Base-by-base conservation (phyloP, 2,329 filamentous ascomycete genomes). In the Penicillium sp. region DNA sequence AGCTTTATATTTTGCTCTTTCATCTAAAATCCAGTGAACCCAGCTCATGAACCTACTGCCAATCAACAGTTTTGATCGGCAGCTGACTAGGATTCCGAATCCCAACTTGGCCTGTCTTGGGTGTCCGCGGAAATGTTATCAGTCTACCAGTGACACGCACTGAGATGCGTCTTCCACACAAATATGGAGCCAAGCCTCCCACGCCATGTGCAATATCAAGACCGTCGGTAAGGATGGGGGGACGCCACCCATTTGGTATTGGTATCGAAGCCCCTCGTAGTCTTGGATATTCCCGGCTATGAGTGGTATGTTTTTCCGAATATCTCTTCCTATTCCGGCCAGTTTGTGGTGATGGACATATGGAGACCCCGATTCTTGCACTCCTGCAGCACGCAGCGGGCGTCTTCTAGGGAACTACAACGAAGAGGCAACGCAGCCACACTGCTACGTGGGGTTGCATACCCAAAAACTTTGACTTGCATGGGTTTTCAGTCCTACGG, bases 171-270 rank as follows among this genome's bases (percentile, higher is more conserved):
- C 47, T 40, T 37, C 25, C 45, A 48, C 46, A 34, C 35, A 15
- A 15, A 23, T 29, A 13, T 6, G 23, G 23, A 34, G 29, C 21
- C 32, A 21, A 42, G 38, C 25, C 46, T 34, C 49, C 40, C 38
- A 42, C 31, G 34, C 25, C 29, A 42, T 31, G n/a, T 52, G 21
- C 21, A 12, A 46, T 15, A n/a, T 21, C 41, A 39, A 32, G 54
- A 51, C 54, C 49, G 40, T 59, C 57, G n/a, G 39, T 49, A 57
- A 54, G 38, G 47, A 45, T 54, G 23, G 23, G 21, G 21, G 10
- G 29, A 55, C 39, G 29, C 16, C 46, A 55, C 44, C 41, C 25
- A 48, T 41, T 45, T 21, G n/a, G 21, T 45, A 21, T 31, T 21
- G n/a, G 21, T 45, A 21, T 31, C 27, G n/a, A 31, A 18, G n/a